Base-by-base conservation (phyloP, 768 basidiomycete species). In the Panaeolus cyanescens region DNA sequence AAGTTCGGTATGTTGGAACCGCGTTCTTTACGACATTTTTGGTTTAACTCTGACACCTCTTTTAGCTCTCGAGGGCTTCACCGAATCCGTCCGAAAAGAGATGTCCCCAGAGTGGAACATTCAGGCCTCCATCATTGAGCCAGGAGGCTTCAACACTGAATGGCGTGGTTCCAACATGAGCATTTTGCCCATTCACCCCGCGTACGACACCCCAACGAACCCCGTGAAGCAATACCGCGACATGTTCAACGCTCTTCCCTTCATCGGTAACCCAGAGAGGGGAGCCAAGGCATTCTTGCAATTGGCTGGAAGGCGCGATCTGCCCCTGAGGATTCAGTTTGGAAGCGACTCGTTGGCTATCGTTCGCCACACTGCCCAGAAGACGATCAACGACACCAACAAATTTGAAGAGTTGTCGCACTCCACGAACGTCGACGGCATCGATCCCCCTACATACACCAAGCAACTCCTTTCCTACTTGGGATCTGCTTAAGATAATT, bases 41-140 rank as follows among this genome's bases (percentile, higher is more conserved):
- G n/a, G n/a, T n/a, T n/a, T n/a, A n/a, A n/a, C n/a, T n/a, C n/a
- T n/a, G n/a, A n/a, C n/a, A n/a, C n/a, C n/a, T n/a, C 13, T 40
- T 40, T 6, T 20, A 77, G 75, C 75, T 0, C 30, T 77, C 0
- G 77, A 79, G 53, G 76, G 72, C 2, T 67, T 77, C 53, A 74
- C 71, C 1, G 69, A 75, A 59, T 56, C 72, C 2, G 59, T 80
- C 5, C 64, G 68, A 0, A 68, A 67, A 36, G 81, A 82, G 55
- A 36, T 82, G 39, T 68, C 70, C n/a, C 79, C 77, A 1, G 66
- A 66, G 12, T 82, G 81, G 79, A 81, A 80, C 59, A 80, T 80
- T 33, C 62, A 67, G 25, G 62, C 50, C 33, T 60, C 62, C 32
- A 64, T 71, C 31, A 37, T 68, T 58, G 63, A 70, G 59, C 68